Evolutionary conservation across 306 rosid species (phyloP).

Genomic region (Chamaecrista fasciculata): DNA sequence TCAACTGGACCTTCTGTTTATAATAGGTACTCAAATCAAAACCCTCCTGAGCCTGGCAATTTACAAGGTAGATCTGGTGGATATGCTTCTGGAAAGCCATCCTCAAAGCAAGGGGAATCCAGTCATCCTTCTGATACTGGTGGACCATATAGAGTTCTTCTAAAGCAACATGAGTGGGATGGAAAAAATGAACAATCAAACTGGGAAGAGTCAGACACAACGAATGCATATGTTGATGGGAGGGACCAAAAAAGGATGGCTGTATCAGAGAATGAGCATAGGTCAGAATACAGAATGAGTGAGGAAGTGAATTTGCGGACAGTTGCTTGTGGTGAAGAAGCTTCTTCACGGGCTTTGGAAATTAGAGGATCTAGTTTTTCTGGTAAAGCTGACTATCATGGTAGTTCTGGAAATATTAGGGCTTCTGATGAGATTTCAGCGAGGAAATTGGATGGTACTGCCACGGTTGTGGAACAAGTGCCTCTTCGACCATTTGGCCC

Average conservation of each 20-base stretch:
- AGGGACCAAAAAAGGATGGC: slow-evolving; percentile 43
- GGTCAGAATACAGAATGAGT: slow-evolving; percentile 52
- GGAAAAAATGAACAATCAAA: slow-evolving; percentile 56
- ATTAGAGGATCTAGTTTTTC: slow-evolving; percentile 41
- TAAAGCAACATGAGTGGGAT: slow-evolving; percentile 70
- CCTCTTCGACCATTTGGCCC: slow-evolving; percentile 40
- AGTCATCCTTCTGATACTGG: slow-evolving; percentile 54
- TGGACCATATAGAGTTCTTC: slow-evolving; percentile 82
- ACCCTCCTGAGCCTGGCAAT: slow-evolving; percentile 54
- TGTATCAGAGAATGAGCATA: slow-evolving; percentile 55
- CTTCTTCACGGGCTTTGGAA: slow-evolving; percentile 46
- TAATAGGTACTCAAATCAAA: slow-evolving; percentile 61
- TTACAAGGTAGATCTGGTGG: slow-evolving; percentile 63
- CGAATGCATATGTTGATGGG: slow-evolving; percentile 30
- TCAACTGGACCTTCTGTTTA: slow-evolving; percentile 57
- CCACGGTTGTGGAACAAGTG: slow-evolving; percentile 44
- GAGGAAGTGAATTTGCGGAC: slow-evolving; percentile 45
- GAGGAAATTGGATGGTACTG: slow-evolving; percentile 43
- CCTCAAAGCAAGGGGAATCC: slow-evolving; percentile 54
- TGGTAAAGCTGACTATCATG: slow-evolving; percentile 44
- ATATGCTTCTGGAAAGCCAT: slow-evolving; percentile 46
- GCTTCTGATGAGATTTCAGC: slow-evolving; percentile 39
- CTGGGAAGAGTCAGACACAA: slow-evolving; percentile 43
- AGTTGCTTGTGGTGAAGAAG: slow-evolving; percentile 39
- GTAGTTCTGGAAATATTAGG: slow-evolving; percentile 36